Evolutionary conservation across 108 stramenopile species (phyloP).

Genomic region (Nannochloropsis granulata): DNA sequence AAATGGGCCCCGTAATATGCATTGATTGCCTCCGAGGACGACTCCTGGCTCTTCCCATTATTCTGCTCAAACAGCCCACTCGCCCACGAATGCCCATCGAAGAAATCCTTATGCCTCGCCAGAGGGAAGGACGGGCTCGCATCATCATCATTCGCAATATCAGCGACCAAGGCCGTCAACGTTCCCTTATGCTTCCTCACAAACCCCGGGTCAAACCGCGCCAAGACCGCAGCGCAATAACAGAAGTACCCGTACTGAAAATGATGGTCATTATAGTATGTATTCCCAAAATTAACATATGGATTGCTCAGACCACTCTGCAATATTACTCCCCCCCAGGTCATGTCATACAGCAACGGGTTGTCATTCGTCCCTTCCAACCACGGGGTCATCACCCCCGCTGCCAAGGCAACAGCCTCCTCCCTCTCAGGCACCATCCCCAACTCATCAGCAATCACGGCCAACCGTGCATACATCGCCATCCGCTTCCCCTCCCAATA

Average conservation of each 20-base stretch:
- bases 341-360: constrained; percentile 7
- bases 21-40: constrained; percentile 86
- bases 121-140: not conserved
- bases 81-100: constrained; percentile 37
- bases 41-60: constrained; percentile 89
- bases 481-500: constrained; percentile 26
- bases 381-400: not conserved
- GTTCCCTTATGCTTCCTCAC: not conserved
- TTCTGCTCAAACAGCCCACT: constrained; percentile 40
- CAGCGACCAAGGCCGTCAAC: constrained; percentile 6
- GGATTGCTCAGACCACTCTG: not conserved
- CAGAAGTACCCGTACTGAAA: constrained; percentile 39
- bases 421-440: constrained; percentile 14
- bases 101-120: constrained; percentile 27
- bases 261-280: constrained; percentile 38
- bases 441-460: constrained; percentile 38
- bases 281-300: constrained; percentile 15
- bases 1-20: constrained; percentile 84
- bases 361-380: not conserved
- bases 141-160: not conserved
- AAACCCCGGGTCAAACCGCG: not conserved
- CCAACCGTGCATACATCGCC: constrained; percentile 20
- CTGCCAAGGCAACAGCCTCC: not conserved
- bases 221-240: not conserved
- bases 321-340: constrained; percentile 4